phyloP scores from a whole-genome alignment of 208 protist species.

The Tritrichomonas musculus region DNA sequence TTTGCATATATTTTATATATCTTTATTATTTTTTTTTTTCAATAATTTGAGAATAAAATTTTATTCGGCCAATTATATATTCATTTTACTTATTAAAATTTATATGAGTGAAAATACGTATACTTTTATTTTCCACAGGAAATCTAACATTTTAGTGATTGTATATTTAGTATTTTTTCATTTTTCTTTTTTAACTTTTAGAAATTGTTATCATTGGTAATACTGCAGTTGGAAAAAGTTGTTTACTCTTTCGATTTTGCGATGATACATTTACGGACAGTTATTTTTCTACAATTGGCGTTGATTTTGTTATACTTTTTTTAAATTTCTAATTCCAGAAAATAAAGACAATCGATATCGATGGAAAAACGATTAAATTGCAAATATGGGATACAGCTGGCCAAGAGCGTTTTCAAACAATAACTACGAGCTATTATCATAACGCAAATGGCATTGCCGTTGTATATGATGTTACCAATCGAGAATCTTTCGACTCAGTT shows the following conservation, averaged over 20 bases:
- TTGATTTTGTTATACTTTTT: too few species aligned
- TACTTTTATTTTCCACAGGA: too few species aligned
- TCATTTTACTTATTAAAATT: too few species aligned
- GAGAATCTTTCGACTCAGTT: slow-evolving; percentile 53
- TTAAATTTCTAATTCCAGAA: too few species aligned
- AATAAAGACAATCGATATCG: slow-evolving; percentile 53
- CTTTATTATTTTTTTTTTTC: too few species aligned
- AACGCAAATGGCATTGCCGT: slow-evolving; percentile 57
- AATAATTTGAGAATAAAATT: too few species aligned
- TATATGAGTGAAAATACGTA: too few species aligned
- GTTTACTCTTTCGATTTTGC: slow-evolving; percentile 52
- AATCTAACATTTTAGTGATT: too few species aligned
- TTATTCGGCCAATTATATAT: too few species aligned
- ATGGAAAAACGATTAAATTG: slow-evolving; percentile 37
- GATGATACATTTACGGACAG: slow-evolving; percentile 60
- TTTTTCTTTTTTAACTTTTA: background rate
- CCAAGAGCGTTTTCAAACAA: slow-evolving; percentile 60
- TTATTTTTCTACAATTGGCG: slow-evolving; percentile 63
- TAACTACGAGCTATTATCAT: slow-evolving; percentile 56
- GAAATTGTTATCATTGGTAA: background rate
- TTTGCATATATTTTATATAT: too few species aligned
- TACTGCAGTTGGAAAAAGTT: slow-evolving; percentile 51
- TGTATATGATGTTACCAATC: slow-evolving; percentile 59
- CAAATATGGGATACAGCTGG: slow-evolving; percentile 62
- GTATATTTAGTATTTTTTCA: background rate